Percentiles rank a stretch among this genome's conserved stretches.
Evolutionary conservation across 345 rosid genomes (phyloP).

Genomic region (Salix suchowensis): DNA sequence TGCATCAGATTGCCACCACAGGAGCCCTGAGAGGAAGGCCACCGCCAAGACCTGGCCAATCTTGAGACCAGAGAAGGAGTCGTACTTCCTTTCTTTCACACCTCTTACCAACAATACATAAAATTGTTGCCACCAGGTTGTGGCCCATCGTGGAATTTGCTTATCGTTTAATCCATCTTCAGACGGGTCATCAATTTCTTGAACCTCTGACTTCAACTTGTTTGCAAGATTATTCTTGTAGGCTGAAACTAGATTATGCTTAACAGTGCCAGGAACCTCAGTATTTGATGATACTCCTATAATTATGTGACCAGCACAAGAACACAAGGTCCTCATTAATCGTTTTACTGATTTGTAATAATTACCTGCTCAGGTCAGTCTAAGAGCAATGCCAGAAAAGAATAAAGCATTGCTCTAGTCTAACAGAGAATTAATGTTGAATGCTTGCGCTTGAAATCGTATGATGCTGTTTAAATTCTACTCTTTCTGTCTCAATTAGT

Average conservation of each 20-base stretch:
- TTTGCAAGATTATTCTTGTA: slow-evolving; percentile 36
- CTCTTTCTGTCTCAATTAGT: too few species aligned
- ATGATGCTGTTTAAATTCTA: too few species aligned
- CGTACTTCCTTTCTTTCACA: slow-evolving; percentile 45
- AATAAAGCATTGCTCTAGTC: too few species aligned
- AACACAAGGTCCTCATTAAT: not conserved
- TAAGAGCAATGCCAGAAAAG: not conserved
- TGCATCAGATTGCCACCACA: slow-evolving; percentile 50
- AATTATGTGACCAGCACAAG: not conserved
- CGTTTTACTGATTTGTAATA: not conserved
- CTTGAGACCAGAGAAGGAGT: slow-evolving; percentile 36
- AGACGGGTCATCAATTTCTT: slow-evolving; percentile 9
- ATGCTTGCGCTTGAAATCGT: too few species aligned
- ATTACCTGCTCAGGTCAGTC: not conserved
- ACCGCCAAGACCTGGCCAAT: slow-evolving; percentile 34
- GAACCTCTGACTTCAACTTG: slow-evolving; percentile 32
- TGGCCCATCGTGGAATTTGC: slow-evolving; percentile 30
- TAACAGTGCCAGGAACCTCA: slow-evolving; percentile 32
- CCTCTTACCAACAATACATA: slow-evolving; percentile 38
- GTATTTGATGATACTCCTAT: slow-evolving; percentile 37
- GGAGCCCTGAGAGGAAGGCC: slow-evolving; percentile 31
- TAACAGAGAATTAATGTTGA: too few species aligned
- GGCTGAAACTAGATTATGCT: slow-evolving; percentile 29
- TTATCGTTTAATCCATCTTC: slow-evolving; percentile 18
- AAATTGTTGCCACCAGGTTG: slow-evolving; percentile 63